Conservation (phyloP, 2,329 filamentous ascomycete genomes). For the Aspergillus tubingensis region DNA sequence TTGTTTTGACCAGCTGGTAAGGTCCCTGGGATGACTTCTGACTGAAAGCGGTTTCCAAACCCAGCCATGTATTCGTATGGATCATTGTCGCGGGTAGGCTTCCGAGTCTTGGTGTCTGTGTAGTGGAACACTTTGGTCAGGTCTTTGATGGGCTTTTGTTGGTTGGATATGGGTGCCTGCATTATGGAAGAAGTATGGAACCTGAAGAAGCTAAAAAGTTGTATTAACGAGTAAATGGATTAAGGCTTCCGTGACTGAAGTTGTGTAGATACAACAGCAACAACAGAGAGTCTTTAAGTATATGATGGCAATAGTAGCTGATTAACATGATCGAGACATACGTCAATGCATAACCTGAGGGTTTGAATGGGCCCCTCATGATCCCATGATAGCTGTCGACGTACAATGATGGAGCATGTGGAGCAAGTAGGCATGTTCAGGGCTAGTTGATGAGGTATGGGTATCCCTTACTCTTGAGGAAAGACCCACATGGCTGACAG, state of each 20-base stretch:
- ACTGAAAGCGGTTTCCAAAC: slow-evolving; percentile 34
- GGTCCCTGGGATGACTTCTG: slow-evolving; percentile 36
- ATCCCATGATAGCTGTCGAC: not conserved
- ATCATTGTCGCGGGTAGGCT: slow-evolving; percentile 32
- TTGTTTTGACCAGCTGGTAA: slow-evolving; percentile 35
- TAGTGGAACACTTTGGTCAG: slow-evolving; percentile 34
- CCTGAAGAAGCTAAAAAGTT: too few species aligned
- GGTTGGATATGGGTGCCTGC: slow-evolving; percentile 22
- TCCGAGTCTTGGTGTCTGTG: slow-evolving; percentile 31
- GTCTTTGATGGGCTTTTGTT: slow-evolving; percentile 27
- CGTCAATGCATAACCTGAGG: not conserved
- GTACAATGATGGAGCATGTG: not conserved
- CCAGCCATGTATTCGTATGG: slow-evolving; percentile 33
- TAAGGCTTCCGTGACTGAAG: too few species aligned
- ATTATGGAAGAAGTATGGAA: slow-evolving; percentile 22
- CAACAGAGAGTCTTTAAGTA: not conserved
- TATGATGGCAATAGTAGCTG: not conserved
- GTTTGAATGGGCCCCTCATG: not conserved
- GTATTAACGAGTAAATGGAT: too few species aligned
- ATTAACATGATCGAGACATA: not conserved
- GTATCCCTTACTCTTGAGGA: not conserved
- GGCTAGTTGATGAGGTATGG: not conserved
- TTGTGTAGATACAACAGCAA: too few species aligned
- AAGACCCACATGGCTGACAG: not conserved
- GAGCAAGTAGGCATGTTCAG: not conserved